phyloP scores from a whole-genome alignment of 2,329 filamentous ascomycete genomes.

The Calonectria leucothoes region DNA sequence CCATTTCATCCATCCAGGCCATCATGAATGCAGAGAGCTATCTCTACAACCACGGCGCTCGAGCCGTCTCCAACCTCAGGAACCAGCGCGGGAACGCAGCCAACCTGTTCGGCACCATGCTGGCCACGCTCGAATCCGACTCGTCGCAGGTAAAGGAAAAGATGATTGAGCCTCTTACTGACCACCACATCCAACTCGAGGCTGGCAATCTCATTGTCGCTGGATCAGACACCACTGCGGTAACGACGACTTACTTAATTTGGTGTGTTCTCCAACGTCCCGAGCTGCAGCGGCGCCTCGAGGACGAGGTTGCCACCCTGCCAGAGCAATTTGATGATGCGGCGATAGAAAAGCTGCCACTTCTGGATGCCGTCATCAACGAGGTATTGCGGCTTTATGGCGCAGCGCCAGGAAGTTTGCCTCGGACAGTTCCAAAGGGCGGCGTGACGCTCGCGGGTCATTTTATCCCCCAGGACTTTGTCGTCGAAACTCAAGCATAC shows the following conservation, averaged over 20 bases:
- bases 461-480: background rate
- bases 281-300: constrained; percentile 1
- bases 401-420: constrained; percentile 25
- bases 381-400: constrained; percentile 30
- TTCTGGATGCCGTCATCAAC: constrained; percentile 26
- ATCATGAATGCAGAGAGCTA: background rate
- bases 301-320: constrained; percentile 2
- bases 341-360: background rate
- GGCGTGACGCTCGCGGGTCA: background rate
- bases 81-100: constrained; percentile 2
- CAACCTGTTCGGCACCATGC: constrained; percentile 12
- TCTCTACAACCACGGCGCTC: background rate
- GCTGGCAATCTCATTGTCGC: constrained; percentile 24
- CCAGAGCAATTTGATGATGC: constrained; percentile 3
- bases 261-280: constrained; percentile 24
- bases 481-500: constrained; percentile 25
- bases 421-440: constrained; percentile 8
- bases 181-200: constrained; percentile 7
- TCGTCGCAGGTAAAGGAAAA: background rate
- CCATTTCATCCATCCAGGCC: background rate
- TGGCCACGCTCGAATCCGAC: background rate
- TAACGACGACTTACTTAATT: constrained; percentile 25
- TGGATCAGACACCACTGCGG: constrained; percentile 23
- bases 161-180: background rate
- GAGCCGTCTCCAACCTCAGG: constrained; percentile 1